Evolutionary conservation across 371 early-diverging fungal species (phyloP).

Genomic region (Saksenaea vasiformis): DNA sequence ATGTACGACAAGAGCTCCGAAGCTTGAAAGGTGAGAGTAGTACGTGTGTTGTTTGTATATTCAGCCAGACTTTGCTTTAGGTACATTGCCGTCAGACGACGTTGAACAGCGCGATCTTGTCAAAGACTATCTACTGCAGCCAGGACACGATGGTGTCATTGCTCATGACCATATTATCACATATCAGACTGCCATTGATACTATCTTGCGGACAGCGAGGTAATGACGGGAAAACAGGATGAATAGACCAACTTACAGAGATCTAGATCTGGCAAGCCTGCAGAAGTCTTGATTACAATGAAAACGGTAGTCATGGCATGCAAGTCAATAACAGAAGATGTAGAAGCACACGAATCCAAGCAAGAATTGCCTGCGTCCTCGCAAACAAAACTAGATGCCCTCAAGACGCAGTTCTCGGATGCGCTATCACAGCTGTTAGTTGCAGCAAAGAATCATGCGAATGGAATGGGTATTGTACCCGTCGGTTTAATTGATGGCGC

Average conservation of each 20-base stretch:
- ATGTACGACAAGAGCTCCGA: slow-evolving; percentile 45
- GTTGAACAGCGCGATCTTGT: slow-evolving; percentile 39
- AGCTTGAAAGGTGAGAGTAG: slow-evolving; percentile 42
- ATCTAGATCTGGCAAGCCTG: slow-evolving; percentile 62
- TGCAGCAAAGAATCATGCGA: slow-evolving; percentile 81
- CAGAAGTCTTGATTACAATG: slow-evolving; percentile 80
- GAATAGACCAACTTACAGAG: not conserved
- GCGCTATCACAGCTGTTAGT: slow-evolving; percentile 68
- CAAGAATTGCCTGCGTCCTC: slow-evolving; percentile 18
- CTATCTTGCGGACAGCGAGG: slow-evolving; percentile 71
- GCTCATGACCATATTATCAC: slow-evolving; percentile 63
- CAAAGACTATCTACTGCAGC: slow-evolving; percentile 41
- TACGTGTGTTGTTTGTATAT: not conserved
- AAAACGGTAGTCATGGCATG: slow-evolving; percentile 81
- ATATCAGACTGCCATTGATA: slow-evolving; percentile 83
- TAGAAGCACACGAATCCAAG: slow-evolving; percentile 63
- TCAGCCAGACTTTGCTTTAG: slow-evolving; percentile 3
- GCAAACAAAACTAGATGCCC: slow-evolving; percentile 33
- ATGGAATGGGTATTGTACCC: slow-evolving; percentile 69
- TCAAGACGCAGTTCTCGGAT: slow-evolving; percentile 64
- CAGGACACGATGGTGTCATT: slow-evolving; percentile 66
- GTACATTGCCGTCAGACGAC: slow-evolving; percentile 15
- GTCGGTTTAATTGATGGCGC: slow-evolving; percentile 76
- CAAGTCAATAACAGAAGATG: slow-evolving; percentile 80
- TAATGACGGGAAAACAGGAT: slow-evolving; percentile 21